Evolutionary conservation across 768 basidiomycete species (phyloP).

Genomic region (Leccinum variicolor): DNA sequence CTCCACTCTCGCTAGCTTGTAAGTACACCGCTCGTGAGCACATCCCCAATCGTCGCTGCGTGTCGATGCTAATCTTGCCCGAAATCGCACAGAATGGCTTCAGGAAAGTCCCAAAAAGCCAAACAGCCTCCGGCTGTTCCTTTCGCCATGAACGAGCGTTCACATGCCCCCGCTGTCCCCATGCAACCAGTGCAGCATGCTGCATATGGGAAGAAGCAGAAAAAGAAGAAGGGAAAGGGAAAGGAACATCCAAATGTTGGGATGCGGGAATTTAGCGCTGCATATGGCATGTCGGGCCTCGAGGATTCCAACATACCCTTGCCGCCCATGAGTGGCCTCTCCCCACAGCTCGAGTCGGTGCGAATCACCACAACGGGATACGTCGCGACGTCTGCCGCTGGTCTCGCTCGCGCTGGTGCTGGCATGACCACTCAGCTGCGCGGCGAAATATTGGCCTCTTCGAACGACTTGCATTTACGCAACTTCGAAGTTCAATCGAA

Average conservation of each 20-base stretch:
- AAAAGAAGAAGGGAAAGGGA: constrained; percentile 46
- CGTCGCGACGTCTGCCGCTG: constrained; percentile 35
- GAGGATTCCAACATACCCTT: constrained; percentile 18
- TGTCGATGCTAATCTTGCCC: constrained; percentile 15
- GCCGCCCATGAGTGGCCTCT: constrained; percentile 33
- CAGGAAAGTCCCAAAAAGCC: constrained; percentile 28
- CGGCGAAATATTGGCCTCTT: constrained; percentile 57
- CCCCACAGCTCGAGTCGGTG: constrained; percentile 47
- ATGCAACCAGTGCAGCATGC: constrained; percentile 7
- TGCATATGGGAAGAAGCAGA: constrained; percentile 37
- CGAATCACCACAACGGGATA: constrained; percentile 46
- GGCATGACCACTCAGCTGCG: constrained; percentile 41
- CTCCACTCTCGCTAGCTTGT: not conserved
- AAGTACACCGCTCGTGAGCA: constrained; percentile 15
- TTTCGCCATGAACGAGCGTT: constrained; percentile 5
- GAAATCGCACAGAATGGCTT: constrained; percentile 24
- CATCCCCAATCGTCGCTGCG: not conserved
- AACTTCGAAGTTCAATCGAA: constrained; percentile 29
- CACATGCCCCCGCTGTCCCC: constrained; percentile 5
- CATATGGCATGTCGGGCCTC: constrained; percentile 25
- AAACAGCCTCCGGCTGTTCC: constrained; percentile 16
- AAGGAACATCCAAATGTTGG: constrained; percentile 19
- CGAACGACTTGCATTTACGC: constrained; percentile 58
- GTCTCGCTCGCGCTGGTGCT: constrained; percentile 30
- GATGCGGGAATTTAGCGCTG: constrained; percentile 14